phyloP scores from a whole-genome alignment of 768 basidiomycete species.

The Krasilnikovozyma curviuscula region DNA sequence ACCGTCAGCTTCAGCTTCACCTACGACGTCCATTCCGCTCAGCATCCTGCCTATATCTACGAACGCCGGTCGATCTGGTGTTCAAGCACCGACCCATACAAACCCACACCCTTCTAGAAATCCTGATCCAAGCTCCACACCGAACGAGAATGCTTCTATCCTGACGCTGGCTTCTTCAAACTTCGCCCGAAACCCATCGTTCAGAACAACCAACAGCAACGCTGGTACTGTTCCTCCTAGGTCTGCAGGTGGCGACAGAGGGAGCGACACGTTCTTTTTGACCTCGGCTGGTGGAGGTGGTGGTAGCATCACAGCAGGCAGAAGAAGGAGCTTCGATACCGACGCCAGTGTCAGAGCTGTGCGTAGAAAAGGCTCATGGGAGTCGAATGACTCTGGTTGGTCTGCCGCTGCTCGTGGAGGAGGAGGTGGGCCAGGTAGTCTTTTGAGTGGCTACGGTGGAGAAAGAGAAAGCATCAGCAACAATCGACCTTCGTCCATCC shows the following conservation, averaged over 20 bases:
- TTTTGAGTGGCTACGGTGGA: too few species aligned
- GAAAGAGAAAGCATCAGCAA: too few species aligned
- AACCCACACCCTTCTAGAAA: slow-evolving; percentile 90
- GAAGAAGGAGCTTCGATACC: neutral
- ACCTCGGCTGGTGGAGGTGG: neutral
- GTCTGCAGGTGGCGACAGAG: neutral
- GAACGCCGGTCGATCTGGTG: too few species aligned
- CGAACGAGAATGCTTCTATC: slow-evolving; percentile 75
- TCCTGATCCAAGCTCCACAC: slow-evolving; percentile 76
- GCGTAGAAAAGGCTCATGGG: slow-evolving; percentile 3
- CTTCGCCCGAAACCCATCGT: slow-evolving; percentile 27
- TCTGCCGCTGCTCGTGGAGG: slow-evolving; percentile 3
- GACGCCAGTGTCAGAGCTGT: slow-evolving; percentile 4
- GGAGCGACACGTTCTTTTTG: too few species aligned
- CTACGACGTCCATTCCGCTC: too few species aligned
- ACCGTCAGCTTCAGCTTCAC: too few species aligned
- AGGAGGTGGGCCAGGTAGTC: too few species aligned
- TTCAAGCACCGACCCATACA: slow-evolving; percentile 75
- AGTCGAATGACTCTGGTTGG: slow-evolving; percentile 6
- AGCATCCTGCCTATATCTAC: too few species aligned
- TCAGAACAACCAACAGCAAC: slow-evolving; percentile 1
- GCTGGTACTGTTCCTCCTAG: too few species aligned
- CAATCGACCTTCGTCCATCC: too few species aligned
- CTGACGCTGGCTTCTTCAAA: slow-evolving; percentile 86
- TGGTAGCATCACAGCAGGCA: neutral